Percentiles rank a stretch among this genome's conserved stretches.
phyloP scores from a whole-genome alignment of 257 asterid genomes.

The Forsythia suspensa region DNA sequence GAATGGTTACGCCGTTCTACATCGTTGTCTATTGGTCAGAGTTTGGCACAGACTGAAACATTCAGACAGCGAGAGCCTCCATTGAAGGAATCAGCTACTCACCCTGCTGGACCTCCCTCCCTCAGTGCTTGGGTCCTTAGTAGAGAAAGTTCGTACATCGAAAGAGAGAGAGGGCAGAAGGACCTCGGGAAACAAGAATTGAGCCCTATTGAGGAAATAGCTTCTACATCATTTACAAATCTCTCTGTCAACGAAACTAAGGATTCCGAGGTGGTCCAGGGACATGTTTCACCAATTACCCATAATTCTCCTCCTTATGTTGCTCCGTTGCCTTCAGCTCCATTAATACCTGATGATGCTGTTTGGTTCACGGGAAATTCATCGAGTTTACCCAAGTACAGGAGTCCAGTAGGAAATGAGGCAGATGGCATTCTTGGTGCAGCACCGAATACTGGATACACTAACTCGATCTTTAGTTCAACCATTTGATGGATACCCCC shows the following conservation, averaged over 20 bases:
- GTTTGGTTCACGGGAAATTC: constrained; percentile 51
- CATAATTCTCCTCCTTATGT: constrained; percentile 38
- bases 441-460: constrained; percentile 47
- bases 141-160: constrained; percentile 35
- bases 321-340: constrained; percentile 86
- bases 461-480: constrained; percentile 30
- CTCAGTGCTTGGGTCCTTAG: constrained; percentile 75
- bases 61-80: constrained; percentile 40
- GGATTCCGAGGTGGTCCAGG: constrained; percentile 23
- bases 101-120: constrained; percentile 77
- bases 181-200: constrained; percentile 39
- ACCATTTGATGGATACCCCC: constrained; percentile 56
- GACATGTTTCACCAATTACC: constrained; percentile 33
- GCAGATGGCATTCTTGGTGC: constrained; percentile 76
- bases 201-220: constrained; percentile 61
- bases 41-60: constrained; percentile 36
- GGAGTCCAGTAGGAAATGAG: constrained; percentile 33
- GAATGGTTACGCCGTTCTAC: constrained; percentile 69
- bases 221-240: constrained; percentile 43
- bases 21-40: constrained; percentile 52
- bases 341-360: constrained; percentile 67
- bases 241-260: constrained; percentile 44
- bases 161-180: constrained; percentile 34
- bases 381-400: constrained; percentile 26
- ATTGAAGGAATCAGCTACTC: constrained; percentile 41